Conservation (phyloP, 2,329 filamentous ascomycete species). For the Fusarium sp. region DNA sequence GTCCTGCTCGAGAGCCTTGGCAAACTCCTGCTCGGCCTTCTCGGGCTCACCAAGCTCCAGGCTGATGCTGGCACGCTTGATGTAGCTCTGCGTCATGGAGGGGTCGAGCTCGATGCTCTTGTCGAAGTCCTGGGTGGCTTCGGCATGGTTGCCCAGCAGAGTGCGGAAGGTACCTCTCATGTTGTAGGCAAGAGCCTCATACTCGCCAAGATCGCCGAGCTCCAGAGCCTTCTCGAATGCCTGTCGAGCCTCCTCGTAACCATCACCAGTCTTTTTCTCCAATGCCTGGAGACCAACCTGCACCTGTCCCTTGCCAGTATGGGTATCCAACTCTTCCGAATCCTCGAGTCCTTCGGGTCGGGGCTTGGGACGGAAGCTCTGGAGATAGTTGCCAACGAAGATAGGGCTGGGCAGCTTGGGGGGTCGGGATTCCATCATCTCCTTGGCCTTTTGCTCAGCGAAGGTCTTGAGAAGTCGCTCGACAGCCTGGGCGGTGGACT, state of each 20-base stretch:
- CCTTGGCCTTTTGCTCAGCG: constrained; percentile 92
- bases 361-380: constrained; percentile 91
- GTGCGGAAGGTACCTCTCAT: constrained; percentile 97
- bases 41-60: constrained; percentile 90
- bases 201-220: constrained; percentile 80
- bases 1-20: constrained; percentile 86
- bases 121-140: constrained; percentile 86
- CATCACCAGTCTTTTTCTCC: constrained; percentile 87
- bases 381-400: constrained; percentile 98
- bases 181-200: constrained; percentile 94
- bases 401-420: constrained; percentile 94
- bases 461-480: constrained; percentile 97
- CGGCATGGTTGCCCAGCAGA: constrained; percentile 86
- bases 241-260: constrained; percentile 87
- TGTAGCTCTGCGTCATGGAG: constrained; percentile 92
- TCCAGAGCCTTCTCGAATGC: constrained; percentile 92
- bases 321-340: constrained; percentile 79
- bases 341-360: constrained; percentile 87
- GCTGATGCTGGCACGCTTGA: constrained; percentile 98
- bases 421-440: constrained; percentile 85
- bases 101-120: constrained; percentile 94
- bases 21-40: constrained; percentile 89
- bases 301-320: constrained; percentile 86
- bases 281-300: constrained; percentile 85
- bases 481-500: constrained; percentile 87